Conservation (phyloP, 805 yeast species). For the Dipodascus albidus region DNA sequence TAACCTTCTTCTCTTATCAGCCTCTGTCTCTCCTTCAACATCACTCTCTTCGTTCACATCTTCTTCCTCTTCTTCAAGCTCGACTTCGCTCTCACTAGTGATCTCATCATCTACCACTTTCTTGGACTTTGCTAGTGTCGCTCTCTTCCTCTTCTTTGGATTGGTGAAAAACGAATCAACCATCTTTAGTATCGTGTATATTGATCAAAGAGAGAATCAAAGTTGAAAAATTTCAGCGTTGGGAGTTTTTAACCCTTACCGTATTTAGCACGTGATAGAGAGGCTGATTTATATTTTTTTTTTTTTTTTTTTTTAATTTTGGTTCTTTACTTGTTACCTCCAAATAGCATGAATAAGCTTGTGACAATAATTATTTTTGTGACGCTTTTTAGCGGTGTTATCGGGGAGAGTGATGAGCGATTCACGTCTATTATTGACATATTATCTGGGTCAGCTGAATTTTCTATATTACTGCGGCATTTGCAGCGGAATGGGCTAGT, state of each 20-base stretch:
- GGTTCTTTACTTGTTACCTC: no score
- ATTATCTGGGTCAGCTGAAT: constrained; percentile 56
- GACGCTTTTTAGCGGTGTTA: neutral
- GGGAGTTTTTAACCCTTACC: neutral
- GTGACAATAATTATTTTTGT: neutral
- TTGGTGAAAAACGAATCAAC: constrained; percentile 22
- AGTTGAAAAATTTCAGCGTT: constrained; percentile 1
- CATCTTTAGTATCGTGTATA: constrained; percentile 5
- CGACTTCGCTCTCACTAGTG: constrained; percentile 12
- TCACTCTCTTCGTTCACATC: constrained; percentile 31
- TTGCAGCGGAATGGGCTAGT: constrained; percentile 53
- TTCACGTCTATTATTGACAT: constrained; percentile 41
- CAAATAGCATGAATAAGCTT: no score
- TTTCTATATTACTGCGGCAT: constrained; percentile 47
- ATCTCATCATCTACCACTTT: constrained; percentile 17
- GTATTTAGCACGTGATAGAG: neutral
- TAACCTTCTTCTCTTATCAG: constrained; percentile 86
- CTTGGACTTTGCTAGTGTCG: constrained; percentile 3
- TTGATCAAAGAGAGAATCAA: no score
- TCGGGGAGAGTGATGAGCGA: neutral
- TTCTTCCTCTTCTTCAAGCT: constrained; percentile 11
- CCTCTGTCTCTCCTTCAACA: constrained; percentile 64
- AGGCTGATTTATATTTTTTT: neutral
- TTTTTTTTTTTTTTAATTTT: no score
- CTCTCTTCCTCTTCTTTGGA: constrained; percentile 18